phyloP scores from a whole-genome alignment of 192 early-diverging fungal species.

The Chytriomyces sp. region DNA sequence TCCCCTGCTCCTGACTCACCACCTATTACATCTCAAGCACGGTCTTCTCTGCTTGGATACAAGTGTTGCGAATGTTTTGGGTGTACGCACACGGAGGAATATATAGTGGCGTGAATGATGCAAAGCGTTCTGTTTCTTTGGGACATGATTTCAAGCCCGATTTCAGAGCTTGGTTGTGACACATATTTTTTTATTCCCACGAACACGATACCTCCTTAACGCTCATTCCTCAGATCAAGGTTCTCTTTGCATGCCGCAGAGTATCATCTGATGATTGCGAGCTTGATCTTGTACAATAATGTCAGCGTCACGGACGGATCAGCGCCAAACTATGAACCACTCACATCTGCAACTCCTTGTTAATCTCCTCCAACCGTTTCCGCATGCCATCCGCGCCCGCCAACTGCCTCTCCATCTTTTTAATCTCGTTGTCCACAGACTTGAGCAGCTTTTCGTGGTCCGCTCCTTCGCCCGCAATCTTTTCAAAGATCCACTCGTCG shows the following conservation, averaged over 20 bases:
- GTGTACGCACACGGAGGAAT: no score
- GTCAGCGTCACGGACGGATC: neutral
- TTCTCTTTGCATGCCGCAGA: conserved; percentile 52
- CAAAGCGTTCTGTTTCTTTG: no score
- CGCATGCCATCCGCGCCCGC: conserved; percentile 38
- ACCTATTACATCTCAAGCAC: no score
- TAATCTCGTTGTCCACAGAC: conserved; percentile 47
- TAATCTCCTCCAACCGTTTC: conserved; percentile 45
- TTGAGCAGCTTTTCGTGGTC: conserved; percentile 22
- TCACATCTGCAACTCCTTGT: conserved; percentile 43
- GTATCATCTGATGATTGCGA: conserved; percentile 24
- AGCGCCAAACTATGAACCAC: neutral
- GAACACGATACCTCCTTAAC: no score
- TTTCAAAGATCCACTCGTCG: conserved; percentile 47
- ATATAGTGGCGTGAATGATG: no score
- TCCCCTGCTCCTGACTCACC: no score
- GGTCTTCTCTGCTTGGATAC: no score
- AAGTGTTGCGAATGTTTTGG: no score
- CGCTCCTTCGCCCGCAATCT: conserved; percentile 36
- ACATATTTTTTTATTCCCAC: no score
- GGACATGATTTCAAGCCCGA: no score
- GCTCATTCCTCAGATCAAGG: conserved; percentile 49
- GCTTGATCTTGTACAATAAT: neutral
- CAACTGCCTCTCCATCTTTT: conserved; percentile 42
- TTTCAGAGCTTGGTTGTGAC: no score